Evolutionary conservation across 169 alveolate genomes (phyloP), one percentile per base, ranked within the genome.

Genomic region (Cryptosporidium parvum): DNA sequence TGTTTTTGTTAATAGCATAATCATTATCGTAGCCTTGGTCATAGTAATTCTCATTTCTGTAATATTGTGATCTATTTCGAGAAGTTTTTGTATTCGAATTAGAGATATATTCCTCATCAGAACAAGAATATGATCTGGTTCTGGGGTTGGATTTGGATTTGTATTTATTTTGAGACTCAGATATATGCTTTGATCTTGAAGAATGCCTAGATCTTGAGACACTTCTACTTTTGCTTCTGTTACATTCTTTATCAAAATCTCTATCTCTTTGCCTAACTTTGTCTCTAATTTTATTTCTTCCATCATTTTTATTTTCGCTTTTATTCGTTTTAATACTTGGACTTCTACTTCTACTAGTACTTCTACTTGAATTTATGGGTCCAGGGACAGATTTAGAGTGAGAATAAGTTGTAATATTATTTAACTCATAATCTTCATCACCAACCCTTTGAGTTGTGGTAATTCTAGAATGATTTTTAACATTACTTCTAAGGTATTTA

Each of bases 201-300:
- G 42, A 70, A 18, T 45, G 44, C 93, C 95, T 33, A 95, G 67
- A 56, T n/a, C 67, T 56, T n/a, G 67, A n/a, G 12, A 6, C 53
- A 33, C 93, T 23, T 0, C 62, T 86, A 18, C 86, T 84, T 14
- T 39, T 67, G 18, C 75, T 26, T 29, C 91, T 87, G 12, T 9
- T 68, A 42, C 86, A 48, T 1, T 51, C 72, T 6, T 31, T 69
- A 48, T 85, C 51, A 0, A 53, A 68, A 16, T 42, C 75, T 29
- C 39, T n/a, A 14, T 61, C 67, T 48, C 56, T 48, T 12, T 48
- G 21, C 23, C 56, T 48, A 1, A 14, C 18, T 48, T 48, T 48
- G 56, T 48, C 56, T 48, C 56, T 61, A 61, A 35, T 26, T 61
- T n/a, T 21, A 9, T 61, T 29, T 29, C 69, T 33, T 61, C 69